Evolutionary conservation across 129 eudicot species (phyloP).

Genomic region (Arctium minus): DNA sequence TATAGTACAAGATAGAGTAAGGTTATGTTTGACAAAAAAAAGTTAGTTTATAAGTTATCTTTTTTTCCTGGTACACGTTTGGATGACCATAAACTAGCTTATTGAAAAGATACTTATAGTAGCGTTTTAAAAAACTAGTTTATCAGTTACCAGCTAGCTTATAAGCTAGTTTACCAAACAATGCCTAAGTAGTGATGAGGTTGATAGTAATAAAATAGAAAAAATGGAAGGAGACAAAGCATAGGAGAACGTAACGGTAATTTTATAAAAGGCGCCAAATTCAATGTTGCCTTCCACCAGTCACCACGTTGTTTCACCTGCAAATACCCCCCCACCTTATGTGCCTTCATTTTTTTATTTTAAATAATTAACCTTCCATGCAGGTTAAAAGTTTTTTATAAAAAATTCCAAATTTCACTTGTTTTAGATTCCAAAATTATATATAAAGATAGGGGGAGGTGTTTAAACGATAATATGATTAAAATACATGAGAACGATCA

Average conservation of each 20-base stretch:
- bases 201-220: not conserved
- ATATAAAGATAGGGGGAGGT: too few species aligned
- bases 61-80: too few species aligned
- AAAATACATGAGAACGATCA: too few species aligned
- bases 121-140: too few species aligned
- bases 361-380: not conserved
- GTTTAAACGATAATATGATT: too few species aligned
- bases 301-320: conserved; percentile 28
- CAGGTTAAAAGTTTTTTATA: not conserved
- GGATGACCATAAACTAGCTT: too few species aligned
- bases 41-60: too few species aligned
- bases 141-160: too few species aligned
- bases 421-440: not conserved
- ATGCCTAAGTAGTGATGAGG: not conserved
- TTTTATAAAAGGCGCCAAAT: conserved; percentile 32
- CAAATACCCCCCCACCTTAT: conserved; percentile 18
- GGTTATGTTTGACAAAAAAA: too few species aligned
- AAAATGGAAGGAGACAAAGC: not conserved
- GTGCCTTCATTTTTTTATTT: not conserved
- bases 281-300: conserved; percentile 35
- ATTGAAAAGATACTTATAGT: too few species aligned
- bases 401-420: not conserved
- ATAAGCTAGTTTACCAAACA: too few species aligned
- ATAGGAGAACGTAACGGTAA: conserved; percentile 31
- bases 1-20: too few species aligned